phyloP scores from a whole-genome alignment of 495 filamentous ascomycete genomes.

The Penicillium subrubescens region DNA sequence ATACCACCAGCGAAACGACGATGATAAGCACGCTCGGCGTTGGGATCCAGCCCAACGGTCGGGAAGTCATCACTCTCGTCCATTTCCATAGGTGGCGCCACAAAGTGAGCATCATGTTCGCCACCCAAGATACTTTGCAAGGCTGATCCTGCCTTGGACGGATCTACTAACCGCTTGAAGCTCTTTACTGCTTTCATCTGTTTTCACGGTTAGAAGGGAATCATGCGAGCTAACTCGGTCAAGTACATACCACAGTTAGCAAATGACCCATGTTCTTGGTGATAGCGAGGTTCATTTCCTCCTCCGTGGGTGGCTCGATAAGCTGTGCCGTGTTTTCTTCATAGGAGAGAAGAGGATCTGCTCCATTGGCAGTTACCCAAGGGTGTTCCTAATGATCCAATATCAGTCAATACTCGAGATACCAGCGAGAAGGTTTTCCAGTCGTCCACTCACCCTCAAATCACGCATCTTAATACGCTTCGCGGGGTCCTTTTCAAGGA shows the following conservation, averaged over 20 bases:
- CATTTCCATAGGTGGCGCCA: conserved; percentile 60
- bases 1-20: conserved; percentile 56
- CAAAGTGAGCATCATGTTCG: conserved; percentile 53
- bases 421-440: neutral
- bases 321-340: conserved; percentile 86
- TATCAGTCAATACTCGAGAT: conserved; percentile 8
- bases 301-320: conserved; percentile 78
- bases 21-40: conserved; percentile 31
- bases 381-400: conserved; percentile 69
- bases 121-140: conserved; percentile 61
- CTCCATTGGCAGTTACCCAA: conserved; percentile 86
- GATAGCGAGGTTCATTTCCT: conserved; percentile 88
- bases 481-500: conserved; percentile 75
- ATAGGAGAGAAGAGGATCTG: conserved; percentile 75
- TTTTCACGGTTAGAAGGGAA: neutral
- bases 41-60: conserved; percentile 17
- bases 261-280: conserved; percentile 83
- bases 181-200: conserved; percentile 91
- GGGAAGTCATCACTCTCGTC: conserved; percentile 45
- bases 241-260: conserved; percentile 71
- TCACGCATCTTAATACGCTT: conserved; percentile 81
- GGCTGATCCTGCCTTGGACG: conserved; percentile 46
- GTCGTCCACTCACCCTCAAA: conserved; percentile 66
- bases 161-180: conserved; percentile 68
- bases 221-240: neutral